Evolutionary conservation across 163 green algal genomes (phyloP), one percentile per base, ranked within the genome.

Genomic region (Scenedesmus sp.): DNA sequence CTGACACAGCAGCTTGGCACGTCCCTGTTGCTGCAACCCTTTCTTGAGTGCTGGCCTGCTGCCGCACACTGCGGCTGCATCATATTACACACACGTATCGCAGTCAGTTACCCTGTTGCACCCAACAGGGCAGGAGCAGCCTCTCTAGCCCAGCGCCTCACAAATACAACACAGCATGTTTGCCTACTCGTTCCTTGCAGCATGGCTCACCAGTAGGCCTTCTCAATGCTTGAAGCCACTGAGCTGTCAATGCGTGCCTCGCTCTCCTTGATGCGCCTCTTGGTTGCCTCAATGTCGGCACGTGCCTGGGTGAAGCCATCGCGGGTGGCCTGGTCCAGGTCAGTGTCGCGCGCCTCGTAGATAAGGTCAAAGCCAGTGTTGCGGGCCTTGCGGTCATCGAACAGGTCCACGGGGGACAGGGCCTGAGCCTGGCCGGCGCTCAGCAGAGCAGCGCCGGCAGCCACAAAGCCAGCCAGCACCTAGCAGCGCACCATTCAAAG

Each of bases 191-290:
- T n/a, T n/a, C n/a, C n/a, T n/a, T n/a, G n/a, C n/a, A n/a, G n/a
- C n/a, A n/a, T n/a, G n/a, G 42, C 94, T 61, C 87, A 98, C 97
- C 97, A 99, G 96, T 99, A 99, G 70, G 93, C 92, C 96, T 98
- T 98, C 88, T 96, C 90, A 78, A 99, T 95, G 78, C 93, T 94
- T 30, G 70, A 33, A 33, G 92, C 90, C 72, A 99, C 92, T 24
- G 92, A 88, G 22, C 37, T 86, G 79, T 98, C 95, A 81, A 98
- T 96, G 92, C 97, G 95, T 53, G 88, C 89, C 91, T 98, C 94
- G 46, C 93, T 93, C 91, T 97, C 95, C 86, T 94, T 94, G 43
- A 98, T 90, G 90, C 96, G 95, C 51, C 90, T 91, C 94, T 96
- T 98, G 92, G 96, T 97, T 20, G 40, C 92, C 1, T 90, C 92